Evolutionary conservation across 192 early-diverging fungal species (phyloP).

Genomic region (Backusella mclennaniae): DNA sequence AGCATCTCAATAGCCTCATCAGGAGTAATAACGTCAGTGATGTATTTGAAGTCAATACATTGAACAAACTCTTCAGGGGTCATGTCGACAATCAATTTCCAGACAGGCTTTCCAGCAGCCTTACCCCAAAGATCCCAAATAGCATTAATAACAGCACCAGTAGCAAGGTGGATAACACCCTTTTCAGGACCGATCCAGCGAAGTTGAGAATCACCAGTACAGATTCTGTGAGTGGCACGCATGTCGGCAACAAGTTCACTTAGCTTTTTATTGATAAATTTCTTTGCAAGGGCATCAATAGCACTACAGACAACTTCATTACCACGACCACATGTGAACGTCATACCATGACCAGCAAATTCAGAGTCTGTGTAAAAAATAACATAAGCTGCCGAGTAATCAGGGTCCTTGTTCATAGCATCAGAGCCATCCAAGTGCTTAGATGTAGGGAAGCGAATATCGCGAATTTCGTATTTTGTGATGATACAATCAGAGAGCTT

Average conservation of each 20-base stretch:
- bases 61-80: constrained; percentile 43
- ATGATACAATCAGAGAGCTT: constrained; percentile 22
- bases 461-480: constrained; percentile 35
- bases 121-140: constrained; percentile 49
- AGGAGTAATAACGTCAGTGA: constrained; percentile 42
- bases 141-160: constrained; percentile 46
- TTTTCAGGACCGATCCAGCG: constrained; percentile 46
- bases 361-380: constrained; percentile 32
- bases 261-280: constrained; percentile 33
- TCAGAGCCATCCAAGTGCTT: constrained; percentile 40
- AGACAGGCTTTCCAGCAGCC: constrained; percentile 39
- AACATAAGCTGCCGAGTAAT: constrained; percentile 42
- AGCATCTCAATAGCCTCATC: constrained; percentile 42
- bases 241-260: constrained; percentile 26
- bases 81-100: constrained; percentile 43
- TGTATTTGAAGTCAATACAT: constrained; percentile 45
- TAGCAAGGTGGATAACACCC: constrained; percentile 41
- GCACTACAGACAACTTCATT: constrained; percentile 33
- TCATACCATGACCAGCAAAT: constrained; percentile 37
- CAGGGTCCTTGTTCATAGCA: constrained; percentile 45
- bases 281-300: constrained; percentile 36
- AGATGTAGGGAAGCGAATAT: constrained; percentile 44
- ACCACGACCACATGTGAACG: constrained; percentile 39
- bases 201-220: constrained; percentile 38
- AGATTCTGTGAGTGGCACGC: constrained; percentile 32